Evolutionary conservation across 768 basidiomycete genomes (phyloP).

Genomic region (Hydnomerulius pinastri): DNA sequence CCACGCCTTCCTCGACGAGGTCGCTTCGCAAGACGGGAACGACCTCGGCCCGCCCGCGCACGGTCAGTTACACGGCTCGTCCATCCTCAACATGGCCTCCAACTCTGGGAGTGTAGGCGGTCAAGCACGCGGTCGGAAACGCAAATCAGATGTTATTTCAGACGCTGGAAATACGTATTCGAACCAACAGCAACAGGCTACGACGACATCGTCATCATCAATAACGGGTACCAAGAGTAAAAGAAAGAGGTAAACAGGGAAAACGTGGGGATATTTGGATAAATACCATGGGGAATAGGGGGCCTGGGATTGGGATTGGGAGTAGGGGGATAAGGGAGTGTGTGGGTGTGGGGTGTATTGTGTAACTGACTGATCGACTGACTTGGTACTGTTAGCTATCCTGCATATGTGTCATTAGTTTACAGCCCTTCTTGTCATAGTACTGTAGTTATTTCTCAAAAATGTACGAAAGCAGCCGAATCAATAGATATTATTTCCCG

Average conservation of each 20-base stretch:
- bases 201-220: neutral
- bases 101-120: neutral
- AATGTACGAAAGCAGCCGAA: neutral
- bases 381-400: neutral
- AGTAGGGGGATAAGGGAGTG: neutral
- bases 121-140: slow-evolving; percentile 32
- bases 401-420: neutral
- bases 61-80: neutral
- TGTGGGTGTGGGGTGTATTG: neutral
- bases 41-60: slow-evolving; percentile 1
- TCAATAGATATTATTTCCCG: neutral
- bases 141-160: slow-evolving; percentile 39
- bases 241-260: slow-evolving; percentile 28
- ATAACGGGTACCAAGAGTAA: slow-evolving; percentile 23
- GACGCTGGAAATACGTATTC: slow-evolving; percentile 11
- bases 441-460: neutral
- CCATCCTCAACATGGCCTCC: neutral
- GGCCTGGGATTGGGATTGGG: neutral
- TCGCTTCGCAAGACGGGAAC: slow-evolving; percentile 34
- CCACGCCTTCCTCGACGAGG: slow-evolving; percentile 46
- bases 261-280: neutral
- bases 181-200: neutral
- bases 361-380: neutral
- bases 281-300: neutral
- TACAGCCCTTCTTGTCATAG: neutral